Percentiles rank a stretch among this genome's conserved stretches.
Conservation (phyloP, 768 basidiomycete genomes). For the Tremella mesenterica region DNA sequence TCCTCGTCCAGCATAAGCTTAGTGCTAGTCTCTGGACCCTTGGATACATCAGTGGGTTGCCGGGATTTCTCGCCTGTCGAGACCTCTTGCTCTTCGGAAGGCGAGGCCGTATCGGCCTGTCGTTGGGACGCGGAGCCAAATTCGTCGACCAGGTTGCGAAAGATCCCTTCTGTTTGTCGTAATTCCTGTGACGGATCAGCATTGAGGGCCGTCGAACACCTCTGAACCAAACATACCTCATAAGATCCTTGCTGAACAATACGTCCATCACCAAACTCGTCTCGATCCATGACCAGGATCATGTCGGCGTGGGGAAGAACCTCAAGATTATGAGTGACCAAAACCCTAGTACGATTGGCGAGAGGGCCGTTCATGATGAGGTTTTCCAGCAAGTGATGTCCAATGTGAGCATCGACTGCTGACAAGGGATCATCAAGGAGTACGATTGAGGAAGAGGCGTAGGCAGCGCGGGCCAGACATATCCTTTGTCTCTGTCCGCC, state of each 20-base stretch:
- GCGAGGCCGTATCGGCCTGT: constrained; percentile 12
- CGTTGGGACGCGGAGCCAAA: constrained; percentile 54
- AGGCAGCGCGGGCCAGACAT: constrained; percentile 35
- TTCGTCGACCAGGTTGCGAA: constrained; percentile 38
- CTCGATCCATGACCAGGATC: constrained; percentile 36
- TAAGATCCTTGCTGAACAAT: constrained; percentile 61
- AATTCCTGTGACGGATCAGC: constrained; percentile 20
- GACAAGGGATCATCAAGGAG: constrained; percentile 50
- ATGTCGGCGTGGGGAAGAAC: constrained; percentile 36
- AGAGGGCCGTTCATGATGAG: constrained; percentile 50
- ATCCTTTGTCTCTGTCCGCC: constrained; percentile 41
- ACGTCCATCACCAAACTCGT: constrained; percentile 11
- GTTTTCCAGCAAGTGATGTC: constrained; percentile 58
- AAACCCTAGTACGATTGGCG: constrained; percentile 54
- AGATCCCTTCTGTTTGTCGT: constrained; percentile 19
- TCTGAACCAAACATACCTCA: constrained; percentile 17
- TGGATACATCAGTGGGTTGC: constrained; percentile 55
- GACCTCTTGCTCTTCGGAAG: constrained; percentile 26
- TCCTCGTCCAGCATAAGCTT: constrained; percentile 47
- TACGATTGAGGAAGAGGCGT: constrained; percentile 26
- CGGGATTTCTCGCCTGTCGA: constrained; percentile 57
- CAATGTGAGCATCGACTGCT: constrained; percentile 70
- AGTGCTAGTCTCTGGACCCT: constrained; percentile 46
- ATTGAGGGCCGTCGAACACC: constrained; percentile 34
- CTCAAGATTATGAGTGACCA: constrained; percentile 49